phyloP scores from a whole-genome alignment of 805 yeast species.

The Spathaspora sp. region DNA sequence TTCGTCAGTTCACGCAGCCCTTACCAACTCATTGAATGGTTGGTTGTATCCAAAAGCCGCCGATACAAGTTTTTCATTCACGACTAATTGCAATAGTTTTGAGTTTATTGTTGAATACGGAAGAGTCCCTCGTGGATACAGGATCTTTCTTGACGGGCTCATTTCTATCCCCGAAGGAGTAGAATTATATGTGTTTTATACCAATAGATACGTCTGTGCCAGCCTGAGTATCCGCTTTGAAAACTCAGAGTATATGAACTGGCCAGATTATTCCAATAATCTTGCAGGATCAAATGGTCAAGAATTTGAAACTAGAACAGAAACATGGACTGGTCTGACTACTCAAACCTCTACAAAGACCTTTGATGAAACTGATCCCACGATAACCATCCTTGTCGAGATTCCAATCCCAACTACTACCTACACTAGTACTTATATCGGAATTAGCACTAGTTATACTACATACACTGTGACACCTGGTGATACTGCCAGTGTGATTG shows the following conservation, averaged over 20 bases:
- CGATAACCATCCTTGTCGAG: constrained; percentile 19
- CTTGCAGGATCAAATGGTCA: constrained; percentile 12
- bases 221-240: too few species aligned
- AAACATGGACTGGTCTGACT: constrained; percentile 17
- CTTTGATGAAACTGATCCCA: constrained; percentile 11
- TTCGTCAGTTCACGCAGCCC: constrained; percentile 10
- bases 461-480: constrained; percentile 16
- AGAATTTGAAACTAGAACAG: constrained; percentile 7
- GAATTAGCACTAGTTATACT: constrained; percentile 5
- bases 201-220: constrained; percentile 10
- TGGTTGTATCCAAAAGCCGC: constrained; percentile 13
- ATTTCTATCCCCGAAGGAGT: background rate
- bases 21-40: constrained; percentile 15
- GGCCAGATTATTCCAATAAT: constrained; percentile 1
- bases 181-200: background rate
- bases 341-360: constrained; percentile 17
- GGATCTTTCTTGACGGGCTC: constrained; percentile 14
- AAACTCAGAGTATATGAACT: constrained; percentile 8
- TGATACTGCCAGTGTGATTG: constrained; percentile 15
- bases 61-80: background rate
- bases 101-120: constrained; percentile 6
- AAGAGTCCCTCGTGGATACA: constrained; percentile 20
- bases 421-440: constrained; percentile 4
- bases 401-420: constrained; percentile 17
- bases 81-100: constrained; percentile 9